Evolutionary conservation across 257 asterid genomes (phyloP).

Genomic region (Asclepias syriaca): DNA sequence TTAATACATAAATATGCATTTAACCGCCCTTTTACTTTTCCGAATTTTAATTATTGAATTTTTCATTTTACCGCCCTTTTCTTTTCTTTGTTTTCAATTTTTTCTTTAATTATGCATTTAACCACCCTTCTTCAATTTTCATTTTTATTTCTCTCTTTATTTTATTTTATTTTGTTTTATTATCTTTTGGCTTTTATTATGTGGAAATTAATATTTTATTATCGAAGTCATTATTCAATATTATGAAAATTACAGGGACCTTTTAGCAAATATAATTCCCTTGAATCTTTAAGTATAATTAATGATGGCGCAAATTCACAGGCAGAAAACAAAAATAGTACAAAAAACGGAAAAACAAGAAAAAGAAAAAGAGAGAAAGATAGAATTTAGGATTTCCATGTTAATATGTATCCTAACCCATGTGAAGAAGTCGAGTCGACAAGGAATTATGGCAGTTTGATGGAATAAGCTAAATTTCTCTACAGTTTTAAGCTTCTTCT

Average conservation of each 20-base stretch:
- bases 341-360: too few relatives aligned
- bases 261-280: not conserved
- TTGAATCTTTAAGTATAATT: not conserved
- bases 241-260: not conserved
- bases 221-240: too few relatives aligned
- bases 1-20: too few relatives aligned
- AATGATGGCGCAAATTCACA: not conserved
- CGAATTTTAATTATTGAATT: not conserved
- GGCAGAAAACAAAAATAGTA: not conserved
- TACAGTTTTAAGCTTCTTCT: constrained; percentile 11
- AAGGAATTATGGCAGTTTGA: constrained; percentile 7
- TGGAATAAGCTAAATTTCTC: constrained; percentile 20
- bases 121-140: not conserved
- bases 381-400: not conserved
- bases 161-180: not conserved
- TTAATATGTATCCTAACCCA: not conserved
- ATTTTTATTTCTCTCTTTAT: too few relatives aligned
- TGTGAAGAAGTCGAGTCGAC: constrained; percentile 14
- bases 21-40: not conserved
- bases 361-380: not conserved
- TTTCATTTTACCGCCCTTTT: not conserved
- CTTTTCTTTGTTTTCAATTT: not conserved
- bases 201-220: too few relatives aligned
- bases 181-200: too few relatives aligned
- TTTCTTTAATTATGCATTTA: not conserved